These are phyloP conservation scores for Aquanectria penicillioides DNA, from an alignment of 2,329 filamentous ascomycete species.

Conservation along the genomic window DNA sequence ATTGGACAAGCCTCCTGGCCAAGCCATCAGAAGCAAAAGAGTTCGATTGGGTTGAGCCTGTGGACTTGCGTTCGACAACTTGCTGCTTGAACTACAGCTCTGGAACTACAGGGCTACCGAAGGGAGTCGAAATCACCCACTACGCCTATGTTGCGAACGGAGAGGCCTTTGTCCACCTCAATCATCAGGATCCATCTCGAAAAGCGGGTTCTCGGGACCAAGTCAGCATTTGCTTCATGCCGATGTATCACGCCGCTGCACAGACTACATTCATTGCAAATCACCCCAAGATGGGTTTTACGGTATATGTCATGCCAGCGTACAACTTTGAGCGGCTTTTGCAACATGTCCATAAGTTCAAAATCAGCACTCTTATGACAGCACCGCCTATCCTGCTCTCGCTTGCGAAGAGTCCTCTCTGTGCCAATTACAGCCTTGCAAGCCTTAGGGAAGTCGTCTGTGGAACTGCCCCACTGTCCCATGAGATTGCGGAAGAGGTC, in stretches of 20 bases:
- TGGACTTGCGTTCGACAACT: conserved; percentile 60
- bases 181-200: neutral
- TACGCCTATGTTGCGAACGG: conserved; percentile 76
- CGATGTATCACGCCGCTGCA: conserved; percentile 5
- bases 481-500: neutral
- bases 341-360: neutral
- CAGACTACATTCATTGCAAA: conserved; percentile 5
- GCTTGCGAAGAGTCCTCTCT: neutral
- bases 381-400: conserved; percentile 1
- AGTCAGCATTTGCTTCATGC: conserved; percentile 6
- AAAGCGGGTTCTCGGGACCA: neutral
- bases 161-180: neutral
- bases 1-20: conserved; percentile 73
- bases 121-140: conserved; percentile 83
- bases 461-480: conserved; percentile 3
- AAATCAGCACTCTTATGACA: neutral
- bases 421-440: neutral
- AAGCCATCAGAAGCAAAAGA: conserved; percentile 46
- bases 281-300: conserved; percentile 1
- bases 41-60: conserved; percentile 71
- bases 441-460: neutral
- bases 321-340: conserved; percentile 7
- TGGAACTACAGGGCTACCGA: conserved; percentile 82
- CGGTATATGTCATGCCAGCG: neutral
- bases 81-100: conserved; percentile 82